Evolutionary conservation across 192 early-diverging fungal genomes (phyloP).

Genomic region (Umbelopsis ramanniana): DNA sequence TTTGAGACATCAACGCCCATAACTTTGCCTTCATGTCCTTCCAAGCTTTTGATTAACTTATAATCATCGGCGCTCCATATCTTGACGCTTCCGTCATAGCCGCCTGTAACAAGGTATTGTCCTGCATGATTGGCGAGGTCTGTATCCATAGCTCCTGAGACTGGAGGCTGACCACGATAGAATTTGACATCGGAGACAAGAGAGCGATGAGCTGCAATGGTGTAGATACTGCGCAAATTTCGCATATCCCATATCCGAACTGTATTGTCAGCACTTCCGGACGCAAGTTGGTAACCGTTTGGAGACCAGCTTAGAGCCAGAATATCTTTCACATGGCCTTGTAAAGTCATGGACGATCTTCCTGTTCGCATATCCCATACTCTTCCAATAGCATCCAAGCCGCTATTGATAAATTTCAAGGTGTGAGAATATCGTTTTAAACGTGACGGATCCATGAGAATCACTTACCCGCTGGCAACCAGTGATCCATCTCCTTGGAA

Average conservation of each 20-base stretch:
- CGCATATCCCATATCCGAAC: constrained; percentile 95
- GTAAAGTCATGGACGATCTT: constrained; percentile 82
- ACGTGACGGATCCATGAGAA: neutral
- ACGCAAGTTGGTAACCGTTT: constrained; percentile 91
- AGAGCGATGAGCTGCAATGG: constrained; percentile 92
- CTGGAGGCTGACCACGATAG: constrained; percentile 46
- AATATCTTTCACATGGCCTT: constrained; percentile 93
- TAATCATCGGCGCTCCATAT: constrained; percentile 95
- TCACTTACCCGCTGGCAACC: constrained; percentile 77
- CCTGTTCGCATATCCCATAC: constrained; percentile 97
- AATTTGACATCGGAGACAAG: constrained; percentile 84
- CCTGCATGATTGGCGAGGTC: constrained; percentile 56
- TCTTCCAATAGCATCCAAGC: constrained; percentile 90
- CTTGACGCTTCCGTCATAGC: constrained; percentile 92
- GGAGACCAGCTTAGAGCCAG: constrained; percentile 89
- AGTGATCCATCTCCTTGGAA: constrained; percentile 94
- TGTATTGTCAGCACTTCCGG: constrained; percentile 91
- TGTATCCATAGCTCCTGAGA: constrained; percentile 35
- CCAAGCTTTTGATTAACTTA: constrained; percentile 85
- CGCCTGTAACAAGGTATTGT: constrained; percentile 76
- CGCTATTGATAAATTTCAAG: constrained; percentile 51
- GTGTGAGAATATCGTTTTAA: neutral
- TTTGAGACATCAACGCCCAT: constrained; percentile 83
- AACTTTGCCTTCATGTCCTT: constrained; percentile 90
- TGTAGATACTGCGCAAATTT: constrained; percentile 70